Evolutionary conservation across 1,139 yeast genomes (phyloP).

Genomic region (Scheffersomyces stambukii): DNA sequence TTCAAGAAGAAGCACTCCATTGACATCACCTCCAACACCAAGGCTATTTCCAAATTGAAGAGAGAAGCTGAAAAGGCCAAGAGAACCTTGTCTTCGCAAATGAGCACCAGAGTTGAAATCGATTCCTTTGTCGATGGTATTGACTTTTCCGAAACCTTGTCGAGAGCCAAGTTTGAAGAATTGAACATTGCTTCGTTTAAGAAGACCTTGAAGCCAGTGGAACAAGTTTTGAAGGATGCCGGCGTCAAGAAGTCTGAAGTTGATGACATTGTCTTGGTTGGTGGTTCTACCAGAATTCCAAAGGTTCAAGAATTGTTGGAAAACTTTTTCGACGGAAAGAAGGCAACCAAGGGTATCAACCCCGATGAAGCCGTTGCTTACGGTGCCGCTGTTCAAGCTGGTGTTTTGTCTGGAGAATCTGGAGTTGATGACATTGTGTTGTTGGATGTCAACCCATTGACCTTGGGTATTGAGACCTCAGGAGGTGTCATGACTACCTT

Average conservation of each 20-base stretch:
- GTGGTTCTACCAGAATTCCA: constrained; percentile 98
- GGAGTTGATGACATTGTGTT: constrained; percentile 47
- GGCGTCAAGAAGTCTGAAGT: constrained; percentile 78
- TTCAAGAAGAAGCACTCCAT: constrained; percentile 86
- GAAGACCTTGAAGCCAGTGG: constrained; percentile 89
- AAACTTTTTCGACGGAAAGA: constrained; percentile 84
- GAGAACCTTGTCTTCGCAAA: constrained; percentile 88
- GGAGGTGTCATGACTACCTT: constrained; percentile 49
- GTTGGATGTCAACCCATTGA: constrained; percentile 47
- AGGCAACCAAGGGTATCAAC: constrained; percentile 92
- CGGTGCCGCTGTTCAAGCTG: constrained; percentile 76
- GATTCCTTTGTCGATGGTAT: constrained; percentile 95
- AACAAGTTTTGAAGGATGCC: constrained; percentile 86
- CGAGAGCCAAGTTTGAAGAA: constrained; percentile 96
- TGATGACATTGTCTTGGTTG: constrained; percentile 91
- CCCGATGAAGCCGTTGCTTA: constrained; percentile 72
- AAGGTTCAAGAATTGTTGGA: constrained; percentile 90
- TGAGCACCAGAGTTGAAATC: constrained; percentile 85
- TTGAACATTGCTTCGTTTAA: constrained; percentile 81
- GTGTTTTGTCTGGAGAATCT: constrained; percentile 79
- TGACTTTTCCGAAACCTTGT: constrained; percentile 87
- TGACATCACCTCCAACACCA: constrained; percentile 69
- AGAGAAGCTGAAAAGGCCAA: constrained; percentile 97
- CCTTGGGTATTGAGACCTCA: constrained; percentile 47
- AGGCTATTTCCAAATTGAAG: constrained; percentile 85